phyloP scores from a whole-genome alignment of 1,284 basidiomycete genomes.

The Cutaneotrichosporon arboriforme region DNA sequence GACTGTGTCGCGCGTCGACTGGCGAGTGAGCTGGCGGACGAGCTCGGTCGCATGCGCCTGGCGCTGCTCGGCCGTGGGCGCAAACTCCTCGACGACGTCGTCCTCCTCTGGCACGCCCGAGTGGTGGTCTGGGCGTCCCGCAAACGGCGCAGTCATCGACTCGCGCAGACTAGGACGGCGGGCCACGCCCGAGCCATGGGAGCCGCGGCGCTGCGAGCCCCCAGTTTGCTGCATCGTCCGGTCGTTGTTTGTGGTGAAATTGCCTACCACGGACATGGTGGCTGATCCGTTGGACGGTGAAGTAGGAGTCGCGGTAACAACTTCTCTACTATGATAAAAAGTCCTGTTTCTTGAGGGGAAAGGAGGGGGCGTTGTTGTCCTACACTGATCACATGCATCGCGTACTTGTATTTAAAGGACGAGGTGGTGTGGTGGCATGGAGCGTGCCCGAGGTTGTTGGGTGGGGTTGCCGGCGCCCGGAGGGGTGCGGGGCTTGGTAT shows the following conservation, averaged over 20 bases:
- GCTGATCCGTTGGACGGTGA: not conserved
- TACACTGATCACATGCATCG: too few species aligned
- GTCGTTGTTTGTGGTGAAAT: constrained; percentile 13
- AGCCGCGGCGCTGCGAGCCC: not conserved
- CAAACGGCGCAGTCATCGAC: not conserved
- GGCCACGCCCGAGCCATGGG: not conserved
- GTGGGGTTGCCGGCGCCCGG: not conserved
- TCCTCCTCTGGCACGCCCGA: not conserved
- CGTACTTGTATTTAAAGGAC: too few species aligned
- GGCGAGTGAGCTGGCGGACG: constrained; percentile 32
- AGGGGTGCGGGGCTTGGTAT: too few species aligned
- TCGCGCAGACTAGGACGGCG: not conserved
- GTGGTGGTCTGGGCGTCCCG: too few species aligned
- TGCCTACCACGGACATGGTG: constrained; percentile 19
- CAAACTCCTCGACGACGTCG: constrained; percentile 11
- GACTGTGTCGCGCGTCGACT: constrained; percentile 10
- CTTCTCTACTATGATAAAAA: too few species aligned
- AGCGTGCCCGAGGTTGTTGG: not conserved
- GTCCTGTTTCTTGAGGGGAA: not conserved
- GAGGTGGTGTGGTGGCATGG: not conserved
- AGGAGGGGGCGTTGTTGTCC: not conserved
- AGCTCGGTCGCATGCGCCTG: constrained; percentile 24
- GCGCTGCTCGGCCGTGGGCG: constrained; percentile 12
- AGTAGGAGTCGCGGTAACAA: not conserved
- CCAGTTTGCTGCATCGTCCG: not conserved